Base-by-base conservation (phyloP, 768 basidiomycete species). In the Hygrocybe punicea region DNA sequence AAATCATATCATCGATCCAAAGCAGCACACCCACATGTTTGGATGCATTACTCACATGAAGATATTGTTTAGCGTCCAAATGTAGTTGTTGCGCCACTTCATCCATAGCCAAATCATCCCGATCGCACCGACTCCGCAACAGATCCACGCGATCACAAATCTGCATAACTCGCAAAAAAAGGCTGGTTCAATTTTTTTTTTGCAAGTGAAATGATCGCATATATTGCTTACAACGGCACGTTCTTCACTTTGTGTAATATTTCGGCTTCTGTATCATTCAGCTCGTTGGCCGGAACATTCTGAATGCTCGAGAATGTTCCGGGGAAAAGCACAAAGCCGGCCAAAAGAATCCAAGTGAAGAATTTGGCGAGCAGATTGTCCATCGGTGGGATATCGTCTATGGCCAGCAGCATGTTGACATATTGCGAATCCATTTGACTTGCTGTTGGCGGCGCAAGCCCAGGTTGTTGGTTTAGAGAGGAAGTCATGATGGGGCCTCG, bases 61-160 rank as follows among this genome's bases (percentile, higher is more conserved):
- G 49, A 84, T 73, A 46, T 77, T 81, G 67, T 82, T 82, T 13
- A 78, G 68, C 23, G 80, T 64, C 83, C 84, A 85, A 51, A 85
- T 62, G 61, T 84, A 84, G 58, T 84, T 85, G 51, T 68, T 69
- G 62, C 69, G 74, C 83, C 84, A 85, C 58, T 75, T 72, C 78
- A 81, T 84, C 80, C 82, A 82, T 19, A 84, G 62, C 73, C 78
- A 84, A 24, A 75, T 58, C 84, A 85, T 84, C 2, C 84, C 84
- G 25, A 60, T 56, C 19, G 66, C 73, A 10, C 84, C 84, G 49
- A 84, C 63, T 1, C 76, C 81, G n/a, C 77, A 76, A 65, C 84
- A 85, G 9, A 79, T 42, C 65, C 78, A 81, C 13, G 83, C 84
- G 17, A 85, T 72, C 13, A 82, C 70, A 66, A 78, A 83, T 58